Evolutionary conservation across 257 asterid species (phyloP), one percentile per base, ranked within the genome.

Genomic region (Rubia yunnanensis): DNA sequence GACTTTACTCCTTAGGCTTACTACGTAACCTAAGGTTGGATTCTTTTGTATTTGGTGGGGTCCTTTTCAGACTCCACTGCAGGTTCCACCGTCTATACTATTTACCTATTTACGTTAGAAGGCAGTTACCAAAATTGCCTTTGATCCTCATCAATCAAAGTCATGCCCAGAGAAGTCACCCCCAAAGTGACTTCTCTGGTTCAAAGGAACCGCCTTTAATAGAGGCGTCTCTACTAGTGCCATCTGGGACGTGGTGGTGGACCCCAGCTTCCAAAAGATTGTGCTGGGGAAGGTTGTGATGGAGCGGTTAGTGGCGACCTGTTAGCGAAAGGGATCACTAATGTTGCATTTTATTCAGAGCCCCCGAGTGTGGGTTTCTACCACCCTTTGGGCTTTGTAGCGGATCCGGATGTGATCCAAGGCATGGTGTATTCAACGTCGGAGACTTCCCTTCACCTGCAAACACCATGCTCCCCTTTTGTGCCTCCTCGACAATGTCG

Each of bases 301-400:
- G 96, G 97, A 94, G 75, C 73, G 96, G 24, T 64, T 94, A 63
- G 78, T 89, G 58, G 75, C 35, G 85, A 66, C 65, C 82, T 89
- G 88, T 74, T 80, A 52, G 85, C 78, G 5, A 90, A 83, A 71
- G 99, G 99, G 60, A 86, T 92, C 0, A 78, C 63, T 0, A 92
- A 92, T 49, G 89, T 92, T 41, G 97, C 89, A 0, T 59, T 89
- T 73, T 92, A 92, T 75, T 86, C 97, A 78, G 99, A 92, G 96
- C 96, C 97, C 94, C 82, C 91, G 99, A n/a, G 97, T 89, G 0
- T 92, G 57, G 99, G 99, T 18, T 92, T 92, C 44, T 92, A 92
- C n/a, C 67, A 92, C 76, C 97, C 96, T 0, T 54, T 92, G 83
- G 99, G 97, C 0, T 92, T 92, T 72, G 88, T 92, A 1, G 90